Base-by-base conservation (phyloP, 495 filamentous ascomycete genomes). In the Penicillium alfredii region DNA sequence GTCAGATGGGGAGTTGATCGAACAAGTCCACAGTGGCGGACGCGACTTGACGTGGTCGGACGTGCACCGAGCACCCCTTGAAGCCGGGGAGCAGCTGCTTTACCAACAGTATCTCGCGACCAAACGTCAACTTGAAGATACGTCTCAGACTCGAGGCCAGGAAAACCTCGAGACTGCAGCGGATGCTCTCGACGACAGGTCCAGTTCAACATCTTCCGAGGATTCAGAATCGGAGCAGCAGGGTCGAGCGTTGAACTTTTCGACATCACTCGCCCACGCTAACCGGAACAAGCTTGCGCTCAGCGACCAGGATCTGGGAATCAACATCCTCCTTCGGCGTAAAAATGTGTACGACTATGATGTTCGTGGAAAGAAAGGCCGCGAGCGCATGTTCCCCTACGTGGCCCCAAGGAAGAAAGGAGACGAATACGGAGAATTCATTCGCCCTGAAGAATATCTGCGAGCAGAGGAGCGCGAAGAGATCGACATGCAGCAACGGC, bases 81-180 rank as follows among this genome's bases (percentile, higher is more conserved):
- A 82, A 55, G 76, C 79, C 1, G 76, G 77, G 35, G 88, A 96
- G 38, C 69, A 90, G 3, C 55, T 71, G 8, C 62, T 87, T 1
- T 97, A 97, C 45, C 88, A 97, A 46, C 87, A 90, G 42, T 92
- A 88, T 71, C 73, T 94, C 3, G 86, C 90, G 7, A 83, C 84
- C 1, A 83, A 81, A 48, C 75, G 82, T 0, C 85, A 93, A 51
- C 69, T 90, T 8, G 81, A 90, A 44, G 82, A 81, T 15, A 83
- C 84, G 0, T 58, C 86, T 1, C 82, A 86, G 51, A 64, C 74
- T 19, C 75, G 81, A 33, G 80, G 77, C 6, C 77, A 76, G 11
- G 68, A 76, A 13, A 65, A 66, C 9, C 58, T 88, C 6, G 86
- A 90, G 51, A 72, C 71, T 5, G 71, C 80, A 11, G 84, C 77